A percentile compares a stretch with the other conserved stretches of the same genome.
phyloP scores from a whole-genome alignment of 2,329 filamentous ascomycete species.

The Trichophyton verrucosum region DNA sequence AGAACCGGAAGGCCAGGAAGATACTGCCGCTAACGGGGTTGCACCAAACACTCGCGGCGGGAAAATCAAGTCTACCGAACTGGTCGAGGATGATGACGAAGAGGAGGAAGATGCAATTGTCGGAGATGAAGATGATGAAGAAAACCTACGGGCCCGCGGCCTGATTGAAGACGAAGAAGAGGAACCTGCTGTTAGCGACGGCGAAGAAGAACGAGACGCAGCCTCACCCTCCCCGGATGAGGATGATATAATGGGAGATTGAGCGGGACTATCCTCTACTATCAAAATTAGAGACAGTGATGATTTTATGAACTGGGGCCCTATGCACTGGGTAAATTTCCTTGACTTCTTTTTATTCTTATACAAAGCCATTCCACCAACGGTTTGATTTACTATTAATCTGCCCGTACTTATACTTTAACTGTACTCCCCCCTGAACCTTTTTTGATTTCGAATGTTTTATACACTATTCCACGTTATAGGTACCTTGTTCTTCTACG shows the following conservation, averaged over 20 bases:
- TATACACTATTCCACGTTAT: neutral
- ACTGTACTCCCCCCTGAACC: neutral
- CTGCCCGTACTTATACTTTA: neutral
- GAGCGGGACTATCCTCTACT: constrained; percentile 8
- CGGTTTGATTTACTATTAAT: neutral
- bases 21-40: constrained; percentile 12
- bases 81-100: constrained; percentile 33
- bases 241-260: constrained; percentile 34
- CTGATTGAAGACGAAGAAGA: constrained; percentile 27
- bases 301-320: constrained; percentile 3
- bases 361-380: neutral
- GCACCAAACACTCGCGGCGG: constrained; percentile 22
- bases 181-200: constrained; percentile 12
- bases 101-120: constrained; percentile 26
- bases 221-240: constrained; percentile 18
- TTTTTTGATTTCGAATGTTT: neutral
- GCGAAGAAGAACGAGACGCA: constrained; percentile 10
- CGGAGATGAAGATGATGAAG: constrained; percentile 30
- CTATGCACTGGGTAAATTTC: neutral
- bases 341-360: neutral
- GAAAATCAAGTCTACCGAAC: constrained; percentile 28
- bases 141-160: constrained; percentile 25
- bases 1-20: neutral
- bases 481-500: neutral
- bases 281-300: neutral